A percentile compares a stretch with the other conserved stretches of the same genome.
Conservation (phyloP, 2,329 filamentous ascomycete species). For the Epichloe gansuensis region DNA sequence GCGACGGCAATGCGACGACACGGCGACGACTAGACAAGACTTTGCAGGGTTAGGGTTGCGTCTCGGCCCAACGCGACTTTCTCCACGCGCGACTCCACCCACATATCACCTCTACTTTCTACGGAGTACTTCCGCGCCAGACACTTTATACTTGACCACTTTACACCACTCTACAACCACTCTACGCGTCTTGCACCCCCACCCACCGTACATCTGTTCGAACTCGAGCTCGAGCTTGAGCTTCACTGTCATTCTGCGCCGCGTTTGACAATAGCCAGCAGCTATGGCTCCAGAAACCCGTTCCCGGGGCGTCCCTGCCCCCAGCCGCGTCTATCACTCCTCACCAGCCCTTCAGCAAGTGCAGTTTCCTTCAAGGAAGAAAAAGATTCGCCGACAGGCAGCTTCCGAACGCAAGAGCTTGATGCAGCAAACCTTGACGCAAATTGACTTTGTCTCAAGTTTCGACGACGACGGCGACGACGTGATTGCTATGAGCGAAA, state of each 20-base stretch:
- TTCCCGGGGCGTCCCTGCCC: constrained; percentile 23
- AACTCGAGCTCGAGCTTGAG: neutral
- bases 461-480: constrained; percentile 18
- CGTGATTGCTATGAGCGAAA: constrained; percentile 15
- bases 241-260: neutral
- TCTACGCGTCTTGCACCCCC: neutral
- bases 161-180: neutral
- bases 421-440: constrained; percentile 30
- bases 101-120: neutral
- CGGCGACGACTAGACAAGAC: neutral
- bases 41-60: constrained; percentile 2
- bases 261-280: neutral
- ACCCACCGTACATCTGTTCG: neutral
- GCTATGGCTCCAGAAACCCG: constrained; percentile 19
- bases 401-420: constrained; percentile 15
- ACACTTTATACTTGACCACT: neutral
- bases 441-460: constrained; percentile 27
- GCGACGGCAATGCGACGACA: neutral
- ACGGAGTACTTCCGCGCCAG: neutral
- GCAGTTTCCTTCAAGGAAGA: constrained; percentile 25
- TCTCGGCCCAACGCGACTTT: neutral
- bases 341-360: constrained; percentile 24
- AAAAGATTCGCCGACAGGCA: constrained; percentile 22
- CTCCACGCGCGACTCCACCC: neutral
- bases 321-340: constrained; percentile 26